These are phyloP conservation scores for Epichloe bromicola DNA, from an alignment of 2,329 filamentous ascomycete genomes.

Conservation along the genomic window DNA sequence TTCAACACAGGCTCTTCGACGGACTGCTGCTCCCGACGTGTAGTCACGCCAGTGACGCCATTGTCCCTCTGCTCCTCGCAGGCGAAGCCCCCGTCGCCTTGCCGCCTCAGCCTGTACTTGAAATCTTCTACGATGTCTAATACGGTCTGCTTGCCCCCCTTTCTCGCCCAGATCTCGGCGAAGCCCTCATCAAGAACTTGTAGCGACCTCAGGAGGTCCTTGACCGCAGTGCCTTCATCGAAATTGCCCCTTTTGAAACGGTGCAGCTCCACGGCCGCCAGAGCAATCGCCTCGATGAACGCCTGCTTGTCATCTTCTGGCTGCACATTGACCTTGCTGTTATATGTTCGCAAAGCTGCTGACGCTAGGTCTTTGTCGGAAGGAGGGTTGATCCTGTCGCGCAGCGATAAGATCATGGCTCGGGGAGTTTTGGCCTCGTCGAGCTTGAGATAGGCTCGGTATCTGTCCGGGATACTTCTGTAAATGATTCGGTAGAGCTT, in stretches of 20 bases:
- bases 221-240: slow-evolving; percentile 2
- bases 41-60: not conserved
- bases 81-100: not conserved
- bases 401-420: slow-evolving; percentile 4
- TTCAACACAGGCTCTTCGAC: not conserved
- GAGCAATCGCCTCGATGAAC: slow-evolving; percentile 5
- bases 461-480: slow-evolving; percentile 3
- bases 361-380: slow-evolving; percentile 1
- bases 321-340: slow-evolving; percentile 1
- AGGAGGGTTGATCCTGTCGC: not conserved
- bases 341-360: not conserved
- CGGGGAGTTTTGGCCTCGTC: slow-evolving; percentile 6
- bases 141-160: not conserved
- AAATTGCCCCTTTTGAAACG: slow-evolving; percentile 1
- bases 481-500: slow-evolving; percentile 6
- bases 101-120: slow-evolving; percentile 1
- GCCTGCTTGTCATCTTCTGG: slow-evolving; percentile 2
- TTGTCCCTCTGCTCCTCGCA: not conserved
- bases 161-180: not conserved
- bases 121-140: slow-evolving; percentile 7
- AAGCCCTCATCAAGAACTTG: slow-evolving; percentile 4
- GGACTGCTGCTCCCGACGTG: not conserved
- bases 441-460: slow-evolving; percentile 4
- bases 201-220: not conserved
- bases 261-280: slow-evolving; percentile 4